Percentiles rank a stretch among this genome's conserved stretches.
phyloP scores from a whole-genome alignment of 768 basidiomycete species.

The Filobasidium floriforme region DNA sequence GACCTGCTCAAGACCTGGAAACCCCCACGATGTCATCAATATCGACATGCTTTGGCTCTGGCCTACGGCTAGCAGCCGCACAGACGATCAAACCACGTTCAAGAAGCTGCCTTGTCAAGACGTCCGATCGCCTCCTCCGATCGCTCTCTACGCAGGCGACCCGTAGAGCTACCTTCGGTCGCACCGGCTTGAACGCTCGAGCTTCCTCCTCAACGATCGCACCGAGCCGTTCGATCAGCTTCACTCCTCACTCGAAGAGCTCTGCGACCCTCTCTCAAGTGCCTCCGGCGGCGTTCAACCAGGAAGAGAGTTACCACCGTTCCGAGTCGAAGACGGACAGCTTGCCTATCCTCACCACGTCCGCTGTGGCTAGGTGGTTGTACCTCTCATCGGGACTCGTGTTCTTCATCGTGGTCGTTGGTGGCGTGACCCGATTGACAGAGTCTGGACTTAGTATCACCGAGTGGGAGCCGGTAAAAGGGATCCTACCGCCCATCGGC shows the following conservation, averaged over 20 bases:
- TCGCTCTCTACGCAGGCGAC: neutral
- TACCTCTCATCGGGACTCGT: slow-evolving; percentile 75
- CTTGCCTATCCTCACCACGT: slow-evolving; percentile 16
- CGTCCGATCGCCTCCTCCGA: neutral
- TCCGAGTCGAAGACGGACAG: neutral
- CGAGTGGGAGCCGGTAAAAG: slow-evolving; percentile 91
- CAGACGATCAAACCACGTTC: neutral
- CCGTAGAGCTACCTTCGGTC: neutral
- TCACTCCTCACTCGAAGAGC: neutral
- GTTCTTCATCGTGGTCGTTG: slow-evolving; percentile 86
- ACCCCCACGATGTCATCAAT: neutral
- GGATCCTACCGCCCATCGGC: slow-evolving; percentile 73
- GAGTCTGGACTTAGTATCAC: slow-evolving; percentile 97
- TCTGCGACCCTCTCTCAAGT: slow-evolving; percentile 2
- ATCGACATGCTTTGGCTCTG: neutral
- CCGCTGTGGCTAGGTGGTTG: slow-evolving; percentile 59
- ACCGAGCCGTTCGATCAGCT: neutral
- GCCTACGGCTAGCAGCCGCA: neutral
- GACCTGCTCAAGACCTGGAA: neutral
- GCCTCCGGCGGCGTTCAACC: neutral
- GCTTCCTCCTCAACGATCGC: neutral
- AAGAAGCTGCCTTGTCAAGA: neutral
- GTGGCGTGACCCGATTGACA: slow-evolving; percentile 90
- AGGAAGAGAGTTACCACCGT: neutral
- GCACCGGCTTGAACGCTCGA: neutral